Evolutionary conservation across 768 basidiomycete genomes (phyloP), one percentile per base, ranked within the genome.

Genomic region (Naganishia friedmannii): DNA sequence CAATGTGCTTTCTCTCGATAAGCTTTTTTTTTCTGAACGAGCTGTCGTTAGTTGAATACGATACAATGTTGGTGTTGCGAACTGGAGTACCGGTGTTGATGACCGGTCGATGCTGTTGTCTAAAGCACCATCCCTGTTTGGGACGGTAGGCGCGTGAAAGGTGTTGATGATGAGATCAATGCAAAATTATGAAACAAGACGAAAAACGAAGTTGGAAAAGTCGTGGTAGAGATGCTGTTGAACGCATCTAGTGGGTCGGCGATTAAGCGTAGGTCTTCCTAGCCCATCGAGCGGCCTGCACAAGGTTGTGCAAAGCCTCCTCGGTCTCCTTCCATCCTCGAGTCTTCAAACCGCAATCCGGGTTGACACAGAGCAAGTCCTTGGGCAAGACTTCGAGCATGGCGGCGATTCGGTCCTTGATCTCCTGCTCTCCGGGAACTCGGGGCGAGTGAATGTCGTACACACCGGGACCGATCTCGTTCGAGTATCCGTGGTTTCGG

Each of bases 381-480:
- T 86, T 85, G 70, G 91, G 89, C 74, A 97, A 87, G 78, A 90
- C 89, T 66, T 84, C 84, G 76, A 92, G 87, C 87, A 95, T 93
- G 74, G 87, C 82, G 82, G 86, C 86, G 80, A 98, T 85, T 77
- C 94, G 91, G 76, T 94, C 89, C 85, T 88, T 90, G 84, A 98
- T 93, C 85, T 99, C 96, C 82, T 93, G 86, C 77, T 88, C 87
- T 71, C 88, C 84, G 54, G 96, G 96, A 73, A 99, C 91, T 87
- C 96, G 93, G 73, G 96, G 96, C 76, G 94, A 97, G 86, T 98
- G 96, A 84, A 99, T 96, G 82, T 97, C 94, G 81, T 96, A 96
- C 79, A 96, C 92, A 86, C 93, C 95, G 23, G 95, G 95, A 70
- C 95, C 93, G 80, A 98, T 97, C 84, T 92, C 89, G 86, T 93